A percentile compares a stretch with the other conserved stretches of the same genome.
phyloP scores from a whole-genome alignment of 306 rosid genomes.

The Prinsepia uniflora region DNA sequence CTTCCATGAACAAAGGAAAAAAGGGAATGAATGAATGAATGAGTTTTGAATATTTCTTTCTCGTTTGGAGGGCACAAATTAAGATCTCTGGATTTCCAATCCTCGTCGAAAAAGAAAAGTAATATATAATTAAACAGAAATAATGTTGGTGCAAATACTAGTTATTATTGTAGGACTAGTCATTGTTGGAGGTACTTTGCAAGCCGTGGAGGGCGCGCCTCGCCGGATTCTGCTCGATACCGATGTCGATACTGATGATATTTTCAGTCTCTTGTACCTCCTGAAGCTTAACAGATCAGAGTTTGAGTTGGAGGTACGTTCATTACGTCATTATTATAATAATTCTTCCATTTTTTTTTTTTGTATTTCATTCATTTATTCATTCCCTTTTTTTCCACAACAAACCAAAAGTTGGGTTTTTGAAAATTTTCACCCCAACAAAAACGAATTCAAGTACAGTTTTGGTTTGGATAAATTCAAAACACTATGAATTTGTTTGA shows the following conservation, averaged over 20 bases:
- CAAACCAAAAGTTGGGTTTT: not conserved
- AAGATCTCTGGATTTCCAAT: conserved; percentile 26
- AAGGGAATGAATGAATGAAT: not conserved
- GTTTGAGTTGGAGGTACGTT: conserved; percentile 68
- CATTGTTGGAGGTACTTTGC: conserved; percentile 24
- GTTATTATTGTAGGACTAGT: not conserved
- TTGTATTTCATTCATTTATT: not conserved
- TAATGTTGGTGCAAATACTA: conserved; percentile 29
- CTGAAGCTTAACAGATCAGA: conserved; percentile 87
- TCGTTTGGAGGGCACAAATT: conserved; percentile 20
- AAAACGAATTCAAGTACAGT: not conserved
- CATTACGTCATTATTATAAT: not conserved
- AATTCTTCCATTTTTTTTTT: too few relatives aligned
- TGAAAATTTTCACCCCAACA: not conserved
- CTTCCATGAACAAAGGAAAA: not conserved
- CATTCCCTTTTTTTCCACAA: not conserved
- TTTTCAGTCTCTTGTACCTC: conserved; percentile 73
- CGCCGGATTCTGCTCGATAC: conserved; percentile 81
- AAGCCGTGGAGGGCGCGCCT: conserved; percentile 40
- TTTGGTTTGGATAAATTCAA: too few relatives aligned
- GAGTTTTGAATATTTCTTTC: conserved; percentile 1
- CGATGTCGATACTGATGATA: conserved; percentile 83
- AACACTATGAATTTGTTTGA: too few relatives aligned
- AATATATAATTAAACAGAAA: conserved; percentile 4
- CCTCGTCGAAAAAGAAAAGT: not conserved